A percentile compares a stretch with the other conserved stretches of the same genome.
Evolutionary conservation across 176 grass and related monocot genomes (phyloP).

Genomic region (Phragmites australis): DNA sequence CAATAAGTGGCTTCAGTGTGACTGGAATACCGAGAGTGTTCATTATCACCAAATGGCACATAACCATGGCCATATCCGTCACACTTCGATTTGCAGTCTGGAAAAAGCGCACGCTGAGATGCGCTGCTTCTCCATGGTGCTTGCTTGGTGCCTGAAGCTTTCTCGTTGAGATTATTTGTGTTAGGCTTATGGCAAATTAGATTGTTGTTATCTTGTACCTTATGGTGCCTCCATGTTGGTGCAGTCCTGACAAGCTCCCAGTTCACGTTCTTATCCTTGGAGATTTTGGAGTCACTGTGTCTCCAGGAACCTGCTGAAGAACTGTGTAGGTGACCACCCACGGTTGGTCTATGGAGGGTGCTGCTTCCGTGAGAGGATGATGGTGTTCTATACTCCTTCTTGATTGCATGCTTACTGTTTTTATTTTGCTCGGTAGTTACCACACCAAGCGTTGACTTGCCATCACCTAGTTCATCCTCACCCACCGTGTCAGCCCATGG

Average conservation of each 20-base stretch:
- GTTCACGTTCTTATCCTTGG: slow-evolving; percentile 35
- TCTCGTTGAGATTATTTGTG: slow-evolving; percentile 30
- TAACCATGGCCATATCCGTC: slow-evolving; percentile 9
- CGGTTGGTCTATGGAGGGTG: slow-evolving; percentile 1
- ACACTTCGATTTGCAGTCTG: slow-evolving; percentile 28
- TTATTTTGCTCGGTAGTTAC: slow-evolving; percentile 13
- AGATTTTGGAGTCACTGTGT: not conserved
- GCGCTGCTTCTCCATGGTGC: slow-evolving; percentile 41
- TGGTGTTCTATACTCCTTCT: slow-evolving; percentile 32
- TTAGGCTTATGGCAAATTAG: slow-evolving; percentile 32
- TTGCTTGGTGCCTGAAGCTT: slow-evolving; percentile 21
- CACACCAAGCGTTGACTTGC: not conserved
- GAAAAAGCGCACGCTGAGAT: slow-evolving; percentile 48
- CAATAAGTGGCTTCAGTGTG: not conserved
- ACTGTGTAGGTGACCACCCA: slow-evolving; percentile 17
- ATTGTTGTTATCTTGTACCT: slow-evolving; percentile 31
- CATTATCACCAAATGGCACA: slow-evolving; percentile 21
- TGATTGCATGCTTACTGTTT: slow-evolving; percentile 31
- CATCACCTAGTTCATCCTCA: slow-evolving; percentile 32
- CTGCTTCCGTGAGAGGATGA: slow-evolving; percentile 36
- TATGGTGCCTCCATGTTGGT: slow-evolving; percentile 42
- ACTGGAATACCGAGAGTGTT: slow-evolving; percentile 10
- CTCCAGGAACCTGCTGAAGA: slow-evolving; percentile 39
- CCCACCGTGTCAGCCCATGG: slow-evolving; percentile 39
- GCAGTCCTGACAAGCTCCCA: slow-evolving; percentile 45